A percentile compares a stretch with the other conserved stretches of the same genome.
These are phyloP conservation scores for Phlyctochytrium arcticum DNA, from an alignment of 192 early-diverging fungal genomes.

Conservation along the genomic window DNA sequence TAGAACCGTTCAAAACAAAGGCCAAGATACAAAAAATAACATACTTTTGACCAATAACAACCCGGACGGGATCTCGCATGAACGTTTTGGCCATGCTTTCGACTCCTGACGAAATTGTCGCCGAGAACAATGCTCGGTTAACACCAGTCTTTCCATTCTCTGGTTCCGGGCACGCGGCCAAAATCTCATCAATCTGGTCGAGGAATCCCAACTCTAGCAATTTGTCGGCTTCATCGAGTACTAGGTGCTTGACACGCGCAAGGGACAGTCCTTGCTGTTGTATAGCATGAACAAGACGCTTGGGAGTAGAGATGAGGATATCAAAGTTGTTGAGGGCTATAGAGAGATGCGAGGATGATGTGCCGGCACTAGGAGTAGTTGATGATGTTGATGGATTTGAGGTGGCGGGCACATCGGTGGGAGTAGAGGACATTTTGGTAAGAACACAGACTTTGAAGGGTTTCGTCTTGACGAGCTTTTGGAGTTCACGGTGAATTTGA, in stretches of 20 bases:
- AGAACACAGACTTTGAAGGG: slow-evolving; percentile 80
- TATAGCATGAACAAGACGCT: slow-evolving; percentile 86
- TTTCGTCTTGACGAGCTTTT: slow-evolving; percentile 66
- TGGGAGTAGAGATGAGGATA: slow-evolving; percentile 89
- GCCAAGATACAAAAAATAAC: not conserved
- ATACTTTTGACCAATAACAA: slow-evolving; percentile 82
- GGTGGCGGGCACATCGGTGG: slow-evolving; percentile 18
- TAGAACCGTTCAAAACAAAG: not conserved
- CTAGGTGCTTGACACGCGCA: slow-evolving; percentile 76
- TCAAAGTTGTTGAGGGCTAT: slow-evolving; percentile 55
- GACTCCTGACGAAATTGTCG: slow-evolving; percentile 87
- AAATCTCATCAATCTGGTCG: slow-evolving; percentile 45
- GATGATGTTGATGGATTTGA: slow-evolving; percentile 11
- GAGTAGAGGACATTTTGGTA: slow-evolving; percentile 75
- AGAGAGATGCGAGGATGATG: no score
- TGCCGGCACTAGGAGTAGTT: no score
- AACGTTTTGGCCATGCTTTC: slow-evolving; percentile 88
- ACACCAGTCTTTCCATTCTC: slow-evolving; percentile 30
- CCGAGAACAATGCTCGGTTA: slow-evolving; percentile 86
- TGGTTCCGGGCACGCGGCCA: slow-evolving; percentile 76
- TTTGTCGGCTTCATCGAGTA: slow-evolving; percentile 97
- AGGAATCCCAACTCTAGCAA: slow-evolving; percentile 88
- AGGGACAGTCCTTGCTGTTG: slow-evolving; percentile 75
- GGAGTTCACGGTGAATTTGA: slow-evolving; percentile 84
- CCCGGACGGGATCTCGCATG: slow-evolving; percentile 84